phyloP scores from a whole-genome alignment of 2,329 filamentous ascomycete genomes.

The Xylariaceae sp. region DNA sequence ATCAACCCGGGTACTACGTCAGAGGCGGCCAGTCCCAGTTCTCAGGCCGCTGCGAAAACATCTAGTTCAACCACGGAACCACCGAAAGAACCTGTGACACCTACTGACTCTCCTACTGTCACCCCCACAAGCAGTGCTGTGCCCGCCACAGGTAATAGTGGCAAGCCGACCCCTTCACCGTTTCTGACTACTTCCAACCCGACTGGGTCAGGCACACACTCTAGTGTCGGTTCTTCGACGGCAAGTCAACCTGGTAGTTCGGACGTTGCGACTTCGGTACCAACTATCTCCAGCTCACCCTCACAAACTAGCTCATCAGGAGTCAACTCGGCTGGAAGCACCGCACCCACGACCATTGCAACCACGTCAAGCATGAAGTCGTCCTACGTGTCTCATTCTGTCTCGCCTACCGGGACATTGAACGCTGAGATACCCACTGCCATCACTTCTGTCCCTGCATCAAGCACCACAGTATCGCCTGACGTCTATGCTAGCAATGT shows the following conservation, averaged over 20 bases:
- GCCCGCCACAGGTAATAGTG: neutral
- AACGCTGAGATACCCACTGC: slow-evolving; percentile 52
- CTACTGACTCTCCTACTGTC: slow-evolving; percentile 11
- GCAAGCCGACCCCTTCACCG: neutral
- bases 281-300: slow-evolving; percentile 1
- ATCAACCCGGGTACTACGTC: slow-evolving; percentile 1
- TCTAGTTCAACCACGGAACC: neutral
- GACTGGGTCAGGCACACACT: neutral
- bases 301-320: slow-evolving; percentile 9
- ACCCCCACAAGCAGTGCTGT: slow-evolving; percentile 4
- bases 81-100: slow-evolving; percentile 1
- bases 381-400: slow-evolving; percentile 31
- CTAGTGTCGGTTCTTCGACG: neutral
- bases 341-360: slow-evolving; percentile 5
- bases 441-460: slow-evolving; percentile 43
- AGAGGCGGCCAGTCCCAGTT: neutral
- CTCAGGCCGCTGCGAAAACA: slow-evolving; percentile 2
- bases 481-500: slow-evolving; percentile 54
- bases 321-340: slow-evolving; percentile 3
- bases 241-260: slow-evolving; percentile 2
- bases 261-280: neutral
- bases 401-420: slow-evolving; percentile 47
- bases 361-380: slow-evolving; percentile 29
- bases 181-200: slow-evolving; percentile 13
- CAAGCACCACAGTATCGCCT: slow-evolving; percentile 50